phyloP scores from a whole-genome alignment of 2,329 filamentous ascomycete species.

The Beauveria australis region DNA sequence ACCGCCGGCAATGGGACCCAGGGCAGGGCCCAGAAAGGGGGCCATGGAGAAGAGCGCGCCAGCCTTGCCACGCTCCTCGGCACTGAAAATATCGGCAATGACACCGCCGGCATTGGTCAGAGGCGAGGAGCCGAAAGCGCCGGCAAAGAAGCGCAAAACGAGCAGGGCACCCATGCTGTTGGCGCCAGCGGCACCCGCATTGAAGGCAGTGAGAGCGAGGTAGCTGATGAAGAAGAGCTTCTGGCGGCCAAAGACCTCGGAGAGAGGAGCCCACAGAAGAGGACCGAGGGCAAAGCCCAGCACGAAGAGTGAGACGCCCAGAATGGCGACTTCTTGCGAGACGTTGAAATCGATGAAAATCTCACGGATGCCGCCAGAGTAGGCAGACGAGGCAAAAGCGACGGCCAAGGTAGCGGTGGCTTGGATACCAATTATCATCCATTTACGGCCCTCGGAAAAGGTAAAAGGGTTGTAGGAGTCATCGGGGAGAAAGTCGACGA shows the following conservation, averaged over 20 bases:
- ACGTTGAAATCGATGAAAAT: conserved; percentile 49
- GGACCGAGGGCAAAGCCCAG: conserved; percentile 55
- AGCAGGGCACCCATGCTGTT: conserved; percentile 52
- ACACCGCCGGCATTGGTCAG: conserved; percentile 56
- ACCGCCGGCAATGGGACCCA: conserved; percentile 53
- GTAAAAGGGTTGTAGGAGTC: conserved; percentile 61
- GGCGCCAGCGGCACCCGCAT: conserved; percentile 48
- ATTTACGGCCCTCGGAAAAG: conserved; percentile 51
- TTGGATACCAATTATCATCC: conserved; percentile 54
- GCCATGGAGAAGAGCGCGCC: conserved; percentile 53
- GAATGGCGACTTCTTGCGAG: conserved; percentile 42
- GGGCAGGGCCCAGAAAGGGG: conserved; percentile 54
- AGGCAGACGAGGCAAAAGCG: conserved; percentile 62
- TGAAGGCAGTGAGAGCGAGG: conserved; percentile 51
- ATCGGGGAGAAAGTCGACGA: conserved; percentile 58
- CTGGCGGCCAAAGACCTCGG: conserved; percentile 55
- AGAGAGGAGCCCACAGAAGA: conserved; percentile 57
- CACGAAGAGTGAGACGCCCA: conserved; percentile 58
- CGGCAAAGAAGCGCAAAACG: conserved; percentile 61
- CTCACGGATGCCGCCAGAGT: conserved; percentile 47
- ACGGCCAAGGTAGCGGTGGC: conserved; percentile 61
- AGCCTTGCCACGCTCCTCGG: conserved; percentile 46
- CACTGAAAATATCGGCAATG: conserved; percentile 55
- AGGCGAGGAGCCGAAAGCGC: conserved; percentile 53
- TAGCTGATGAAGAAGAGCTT: conserved; percentile 53